A percentile compares a stretch with the other conserved stretches of the same genome.
phyloP scores from a whole-genome alignment of 495 filamentous ascomycete genomes.

The Polyplosphaeria fusca region DNA sequence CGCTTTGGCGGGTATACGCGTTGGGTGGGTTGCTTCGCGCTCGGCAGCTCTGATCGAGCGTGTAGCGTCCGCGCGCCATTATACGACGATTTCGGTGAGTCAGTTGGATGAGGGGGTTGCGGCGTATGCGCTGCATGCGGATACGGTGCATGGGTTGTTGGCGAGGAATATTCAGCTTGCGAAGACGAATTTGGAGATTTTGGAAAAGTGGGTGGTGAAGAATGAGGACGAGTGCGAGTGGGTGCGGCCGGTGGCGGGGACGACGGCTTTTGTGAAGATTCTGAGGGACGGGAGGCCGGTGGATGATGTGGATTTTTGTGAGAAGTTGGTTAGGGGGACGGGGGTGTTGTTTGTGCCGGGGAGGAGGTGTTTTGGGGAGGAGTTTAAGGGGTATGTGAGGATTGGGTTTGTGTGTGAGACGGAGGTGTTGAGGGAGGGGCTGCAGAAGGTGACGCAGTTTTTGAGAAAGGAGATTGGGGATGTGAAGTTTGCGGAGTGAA shows the following conservation, averaged over 20 bases:
- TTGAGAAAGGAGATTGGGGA: slow-evolving; percentile 59
- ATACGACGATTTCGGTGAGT: slow-evolving; percentile 81
- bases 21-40: slow-evolving; percentile 79
- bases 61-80: slow-evolving; percentile 67
- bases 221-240: slow-evolving; percentile 64
- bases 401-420: slow-evolving; percentile 78
- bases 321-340: slow-evolving; percentile 62
- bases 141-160: slow-evolving; percentile 65
- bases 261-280: slow-evolving; percentile 77
- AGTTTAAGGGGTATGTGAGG: slow-evolving; percentile 76
- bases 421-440: slow-evolving; percentile 62
- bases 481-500: slow-evolving; percentile 36
- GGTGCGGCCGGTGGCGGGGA: slow-evolving; percentile 77
- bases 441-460: slow-evolving; percentile 61
- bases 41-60: slow-evolving; percentile 60
- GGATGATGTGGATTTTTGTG: slow-evolving; percentile 70
- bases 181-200: slow-evolving; percentile 62
- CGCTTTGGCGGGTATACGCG: slow-evolving; percentile 74
- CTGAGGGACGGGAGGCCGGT: slow-evolving; percentile 60
- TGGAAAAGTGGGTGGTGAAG: slow-evolving; percentile 65
- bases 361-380: slow-evolving; percentile 69
- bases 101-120: slow-evolving; percentile 81
- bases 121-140: slow-evolving; percentile 62
- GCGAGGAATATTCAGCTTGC: slow-evolving; percentile 68
- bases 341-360: slow-evolving; percentile 82